Base-by-base conservation (phyloP, 768 basidiomycete genomes). In the Hysterangium stoloniferum region DNA sequence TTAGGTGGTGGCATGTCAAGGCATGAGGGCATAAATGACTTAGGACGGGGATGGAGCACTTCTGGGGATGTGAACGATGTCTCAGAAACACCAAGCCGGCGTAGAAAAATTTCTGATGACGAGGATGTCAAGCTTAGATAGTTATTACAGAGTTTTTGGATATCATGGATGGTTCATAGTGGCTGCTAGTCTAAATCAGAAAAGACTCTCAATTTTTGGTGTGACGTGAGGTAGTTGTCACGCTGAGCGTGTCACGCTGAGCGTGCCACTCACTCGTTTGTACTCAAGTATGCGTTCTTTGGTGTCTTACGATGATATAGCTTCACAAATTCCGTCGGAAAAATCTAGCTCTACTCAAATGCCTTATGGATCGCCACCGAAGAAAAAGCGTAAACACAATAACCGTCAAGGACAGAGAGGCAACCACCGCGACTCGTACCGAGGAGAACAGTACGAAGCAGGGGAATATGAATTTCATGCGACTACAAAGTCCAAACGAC, bases 251-350 rank as follows among this genome's bases (percentile, higher is more conserved):
- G 29, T 17, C n/a, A 13, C 19, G 15, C n/a, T 19, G 24, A n/a
- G 24, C 28, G 24, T 20, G 2, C 4, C 19, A 42, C 24, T 19
- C 24, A 24, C 25, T n/a, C n/a, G 19, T 52, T 17, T 43, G 17
- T n/a, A 34, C 12, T 45, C 15, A 15, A 27, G 24, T 13, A 66
- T 69, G 57, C 70, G 80, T 37, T 64, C 74, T 2, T 54, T 82
- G 36, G 64, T 82, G 50, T 81, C 79, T 7, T 82, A 83, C 70
- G 81, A 80, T 58, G 81, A 83, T 55, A 79, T 83, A 48, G 70
- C 78, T 0, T 72, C 76, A 4, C 66, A 71, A 36, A 63, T 68
- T 32, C 27, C 52, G 29, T 29, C 44, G 15, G 40, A 54, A 25
- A 49, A 47, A 32, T 56, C 58, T 20, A 38, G 58, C 55, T 48